These are phyloP conservation scores for Pseudogymnoascus sp. DNA, from an alignment of 2,329 filamentous ascomycete genomes.

Conservation along the genomic window DNA sequence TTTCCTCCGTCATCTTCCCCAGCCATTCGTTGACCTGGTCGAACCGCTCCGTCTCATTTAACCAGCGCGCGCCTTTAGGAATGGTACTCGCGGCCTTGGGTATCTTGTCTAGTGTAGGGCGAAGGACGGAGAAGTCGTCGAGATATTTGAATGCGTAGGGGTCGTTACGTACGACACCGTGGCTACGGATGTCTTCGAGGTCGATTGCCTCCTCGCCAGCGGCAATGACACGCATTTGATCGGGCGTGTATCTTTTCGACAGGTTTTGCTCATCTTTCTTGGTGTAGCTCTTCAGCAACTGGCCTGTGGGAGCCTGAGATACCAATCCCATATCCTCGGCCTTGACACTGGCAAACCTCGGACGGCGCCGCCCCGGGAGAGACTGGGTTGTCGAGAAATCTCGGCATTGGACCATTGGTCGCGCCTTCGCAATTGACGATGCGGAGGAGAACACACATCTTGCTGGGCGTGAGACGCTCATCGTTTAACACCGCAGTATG, in stretches of 20 bases:
- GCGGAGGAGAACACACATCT: slow-evolving; percentile 42
- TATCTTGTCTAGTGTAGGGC: slow-evolving; percentile 70
- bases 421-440: slow-evolving; percentile 35
- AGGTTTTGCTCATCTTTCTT: slow-evolving; percentile 57
- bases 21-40: slow-evolving; percentile 49
- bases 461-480: slow-evolving; percentile 42
- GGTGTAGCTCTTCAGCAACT: slow-evolving; percentile 58
- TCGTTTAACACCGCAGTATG: slow-evolving; percentile 20
- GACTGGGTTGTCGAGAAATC: slow-evolving; percentile 40
- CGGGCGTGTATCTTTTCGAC: slow-evolving; percentile 63
- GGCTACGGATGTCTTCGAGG: slow-evolving; percentile 63
- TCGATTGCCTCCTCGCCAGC: slow-evolving; percentile 73
- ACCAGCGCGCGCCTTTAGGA: slow-evolving; percentile 38
- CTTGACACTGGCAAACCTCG: slow-evolving; percentile 34
- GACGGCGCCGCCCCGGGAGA: slow-evolving; percentile 31
- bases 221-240: slow-evolving; percentile 75
- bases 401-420: slow-evolving; percentile 37
- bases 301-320: slow-evolving; percentile 26
- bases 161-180: slow-evolving; percentile 66
- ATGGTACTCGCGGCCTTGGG: slow-evolving; percentile 33
- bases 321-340: slow-evolving; percentile 27
- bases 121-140: slow-evolving; percentile 73
- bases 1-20: slow-evolving; percentile 16
- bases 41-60: slow-evolving; percentile 55
- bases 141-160: slow-evolving; percentile 67